phyloP scores from a whole-genome alignment of 129 eudicot genomes.

The Escallonia rubra region DNA sequence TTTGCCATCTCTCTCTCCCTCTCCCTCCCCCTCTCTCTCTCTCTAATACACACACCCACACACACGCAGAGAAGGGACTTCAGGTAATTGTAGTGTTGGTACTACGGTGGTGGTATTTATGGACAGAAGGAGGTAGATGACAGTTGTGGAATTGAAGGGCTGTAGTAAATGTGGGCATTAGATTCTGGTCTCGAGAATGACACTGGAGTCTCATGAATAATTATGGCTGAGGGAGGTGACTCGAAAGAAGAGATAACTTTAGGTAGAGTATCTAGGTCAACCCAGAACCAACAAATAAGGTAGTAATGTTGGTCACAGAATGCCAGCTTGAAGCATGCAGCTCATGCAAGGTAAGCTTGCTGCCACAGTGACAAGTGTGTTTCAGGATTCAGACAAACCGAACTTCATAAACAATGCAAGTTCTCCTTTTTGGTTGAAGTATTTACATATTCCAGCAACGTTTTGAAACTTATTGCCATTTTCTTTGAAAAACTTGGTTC shows the following conservation, averaged over 20 bases:
- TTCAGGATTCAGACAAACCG: too few species aligned
- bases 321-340: too few species aligned
- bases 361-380: too few species aligned
- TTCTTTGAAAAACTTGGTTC: too few species aligned
- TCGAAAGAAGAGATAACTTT: constrained; percentile 15
- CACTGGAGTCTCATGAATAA: constrained; percentile 4
- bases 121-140: constrained; percentile 21
- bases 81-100: not conserved
- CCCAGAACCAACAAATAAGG: too few species aligned
- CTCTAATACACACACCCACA: not conserved
- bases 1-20: constrained; percentile 33
- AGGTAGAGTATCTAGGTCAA: too few species aligned
- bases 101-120: constrained; percentile 30
- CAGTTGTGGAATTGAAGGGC: constrained; percentile 18
- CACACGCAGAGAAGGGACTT: not conserved
- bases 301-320: too few species aligned
- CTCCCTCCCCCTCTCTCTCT: constrained; percentile 8
- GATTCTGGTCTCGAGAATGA: not conserved
- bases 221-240: constrained; percentile 34
- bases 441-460: too few species aligned
- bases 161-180: constrained; percentile 13
- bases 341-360: too few species aligned
- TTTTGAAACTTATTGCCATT: too few species aligned
- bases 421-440: too few species aligned
- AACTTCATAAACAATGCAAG: too few species aligned